phyloP scores from a whole-genome alignment of 208 protist genomes.

The Trypanosomatidae sp. region DNA sequence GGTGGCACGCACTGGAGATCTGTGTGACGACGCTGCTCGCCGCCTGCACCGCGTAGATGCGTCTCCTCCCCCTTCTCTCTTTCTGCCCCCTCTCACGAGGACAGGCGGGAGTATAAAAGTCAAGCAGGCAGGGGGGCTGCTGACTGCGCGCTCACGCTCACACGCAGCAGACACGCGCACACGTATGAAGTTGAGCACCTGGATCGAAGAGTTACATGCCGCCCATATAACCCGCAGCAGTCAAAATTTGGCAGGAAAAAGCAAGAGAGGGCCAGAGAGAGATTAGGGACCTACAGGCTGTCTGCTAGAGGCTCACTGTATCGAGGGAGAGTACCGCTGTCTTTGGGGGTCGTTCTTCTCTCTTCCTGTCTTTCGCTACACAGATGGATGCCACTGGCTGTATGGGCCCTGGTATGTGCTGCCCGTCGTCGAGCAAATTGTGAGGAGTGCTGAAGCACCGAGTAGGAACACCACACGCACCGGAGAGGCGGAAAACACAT shows the following conservation, averaged over 20 bases:
- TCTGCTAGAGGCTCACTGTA: not conserved
- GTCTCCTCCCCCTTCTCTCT: not conserved
- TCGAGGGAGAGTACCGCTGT: not conserved
- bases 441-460: not conserved
- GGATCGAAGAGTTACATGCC: not conserved
- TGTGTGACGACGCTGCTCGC: conserved; percentile 60
- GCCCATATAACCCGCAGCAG: not conserved
- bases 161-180: not conserved
- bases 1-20: conserved; percentile 42
- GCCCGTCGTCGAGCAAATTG: not conserved
- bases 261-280: not conserved
- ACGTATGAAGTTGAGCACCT: not conserved
- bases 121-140: not conserved
- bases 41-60: conserved; percentile 38
- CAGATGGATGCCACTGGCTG: not conserved
- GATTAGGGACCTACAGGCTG: not conserved
- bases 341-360: not conserved
- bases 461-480: not conserved
- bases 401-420: not conserved
- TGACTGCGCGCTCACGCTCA: not conserved
- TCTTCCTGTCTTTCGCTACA: not conserved
- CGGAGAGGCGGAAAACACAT: not conserved
- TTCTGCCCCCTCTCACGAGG: not conserved
- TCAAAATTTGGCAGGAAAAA: not conserved
- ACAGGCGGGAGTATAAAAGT: not conserved